Evolutionary conservation across 768 basidiomycete genomes (phyloP), one percentile per base, ranked within the genome.

Genomic region (Tulasnella sp.): DNA sequence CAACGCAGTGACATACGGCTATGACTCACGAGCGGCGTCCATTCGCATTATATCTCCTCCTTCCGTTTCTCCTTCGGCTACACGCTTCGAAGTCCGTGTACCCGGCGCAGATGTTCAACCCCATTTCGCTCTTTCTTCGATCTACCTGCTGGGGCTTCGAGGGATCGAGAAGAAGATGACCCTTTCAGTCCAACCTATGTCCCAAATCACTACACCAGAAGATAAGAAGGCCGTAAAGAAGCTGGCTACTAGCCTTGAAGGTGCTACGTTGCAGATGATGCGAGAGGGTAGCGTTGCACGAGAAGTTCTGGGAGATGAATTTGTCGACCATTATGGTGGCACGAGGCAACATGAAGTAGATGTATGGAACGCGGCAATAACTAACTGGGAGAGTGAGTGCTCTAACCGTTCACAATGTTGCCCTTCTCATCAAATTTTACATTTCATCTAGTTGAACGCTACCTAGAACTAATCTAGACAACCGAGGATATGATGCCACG

Each of bases 21-120:
- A 96, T 82, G 97, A 99, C 83, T 95, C 93, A 29, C 93, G 97
- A 42, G 91, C 91, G 0, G 95, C 96, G 14, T 94, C 94, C 12
- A 88, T 99, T 70, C 90, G 97, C 64, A 92, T 99, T 79, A 91
- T 99, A 80, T 91, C 92, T 0, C 96, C 97, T 1, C 97, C 97
- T 0, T 91, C 92, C 6, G 91, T 91, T n/a, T 88, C 92, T 2
- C 87, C 88, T 11, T 82, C 89, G 3, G 94, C 93, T 2, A 98
- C 97, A 1, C 87, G 97, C 70, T 88, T 99, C 80, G 97, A 99
- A 85, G 85, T 99, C 17, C 91, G 97, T 74, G 89, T 99, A 22
- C 96, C 97, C 1, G 97, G 97, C 34, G 97, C 97, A 49, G 97
- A 99, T 81, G 94, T 98, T 89, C 79, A 96, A 96, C 83, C 93